Evolutionary conservation across 1,139 yeast species (phyloP), one percentile per base, ranked within the genome.

Genomic region (Geotrichum histeridarum): DNA sequence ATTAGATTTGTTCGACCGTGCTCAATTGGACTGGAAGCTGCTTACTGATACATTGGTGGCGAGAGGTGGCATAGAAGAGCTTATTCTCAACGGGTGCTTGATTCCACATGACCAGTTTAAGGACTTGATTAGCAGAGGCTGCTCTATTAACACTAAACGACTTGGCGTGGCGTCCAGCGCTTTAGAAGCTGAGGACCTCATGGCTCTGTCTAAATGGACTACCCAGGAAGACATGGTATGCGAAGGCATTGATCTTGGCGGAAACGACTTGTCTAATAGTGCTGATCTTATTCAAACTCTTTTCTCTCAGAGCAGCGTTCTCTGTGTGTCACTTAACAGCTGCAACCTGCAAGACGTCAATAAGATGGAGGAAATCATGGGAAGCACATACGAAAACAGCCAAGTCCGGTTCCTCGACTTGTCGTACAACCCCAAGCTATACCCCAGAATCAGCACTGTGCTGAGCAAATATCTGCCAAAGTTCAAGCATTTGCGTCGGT

Each of bases 231-330:
- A 70, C 14, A 75, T 82, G 14, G 76, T 76, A 15, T 82, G 91
- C 66, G 82, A 84, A 60, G 97, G 97, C 1, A 78, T 91, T 22
- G 96, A 90, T 72, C 70, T 90, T 49, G 95, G 93, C 1, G 90
- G 85, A 61, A 48, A 49, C 45, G 49, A 45, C 32, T 27, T 55
- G 9, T 46, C 30, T 9, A 17, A 39, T 2, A n/a, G 35, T 30
- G 18, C n/a, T 2, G 30, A 42, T 8, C 14, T 52, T 33, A 70
- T 61, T 65, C 39, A 45, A 11, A 41, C 51, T 1, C 36, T 54
- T 9, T 45, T 48, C 12, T 15, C 49, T 8, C 32, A 43, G 8
- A 32, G 51, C 8, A 42, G 76, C 15, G 65, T 84, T 54, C 73
- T 76, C 15, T 86, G 84, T 61, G 75, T 88, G 45, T 86, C 95